Evolutionary conservation across 805 yeast species (phyloP).

Genomic region (Candida anglica): DNA sequence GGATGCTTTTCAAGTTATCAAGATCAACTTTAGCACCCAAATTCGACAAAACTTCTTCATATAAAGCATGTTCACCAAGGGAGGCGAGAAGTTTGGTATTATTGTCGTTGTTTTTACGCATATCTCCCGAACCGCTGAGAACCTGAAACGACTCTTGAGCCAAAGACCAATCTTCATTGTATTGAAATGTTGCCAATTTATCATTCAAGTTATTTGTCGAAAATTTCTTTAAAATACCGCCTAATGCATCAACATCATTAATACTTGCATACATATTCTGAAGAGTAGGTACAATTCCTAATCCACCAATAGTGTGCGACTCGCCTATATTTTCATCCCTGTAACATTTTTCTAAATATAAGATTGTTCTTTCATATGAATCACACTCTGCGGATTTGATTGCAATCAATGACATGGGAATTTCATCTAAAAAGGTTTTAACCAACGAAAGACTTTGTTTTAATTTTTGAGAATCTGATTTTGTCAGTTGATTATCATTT

Average conservation of each 20-base stretch:
- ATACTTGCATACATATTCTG: constrained; percentile 81
- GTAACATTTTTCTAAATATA: constrained; percentile 77
- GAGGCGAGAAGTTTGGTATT: constrained; percentile 62
- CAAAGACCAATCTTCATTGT: constrained; percentile 79
- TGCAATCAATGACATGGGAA: constrained; percentile 73
- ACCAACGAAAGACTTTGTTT: constrained; percentile 31
- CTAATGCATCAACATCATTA: constrained; percentile 85
- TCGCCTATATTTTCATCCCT: constrained; percentile 31
- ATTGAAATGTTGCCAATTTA: constrained; percentile 75
- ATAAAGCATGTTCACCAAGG: constrained; percentile 70
- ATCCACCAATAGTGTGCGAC: constrained; percentile 21
- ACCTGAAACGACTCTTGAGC: constrained; percentile 84
- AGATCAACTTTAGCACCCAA: constrained; percentile 34
- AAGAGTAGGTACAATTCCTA: constrained; percentile 45
- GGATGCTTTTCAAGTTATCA: constrained; percentile 21
- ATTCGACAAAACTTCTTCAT: constrained; percentile 57
- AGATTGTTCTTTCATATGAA: constrained; percentile 81
- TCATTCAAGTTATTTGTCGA: constrained; percentile 69
- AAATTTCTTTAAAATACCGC: constrained; percentile 75
- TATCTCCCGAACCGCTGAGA: constrained; percentile 39
- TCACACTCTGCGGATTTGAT: constrained; percentile 76
- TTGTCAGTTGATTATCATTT: constrained; percentile 17
- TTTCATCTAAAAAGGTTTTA: constrained; percentile 43
- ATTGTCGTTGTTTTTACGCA: constrained; percentile 24
- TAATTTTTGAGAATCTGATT: constrained; percentile 14